Evolutionary conservation across 805 yeast genomes (phyloP).

Genomic region (Zygosaccharomyces bisporus): DNA sequence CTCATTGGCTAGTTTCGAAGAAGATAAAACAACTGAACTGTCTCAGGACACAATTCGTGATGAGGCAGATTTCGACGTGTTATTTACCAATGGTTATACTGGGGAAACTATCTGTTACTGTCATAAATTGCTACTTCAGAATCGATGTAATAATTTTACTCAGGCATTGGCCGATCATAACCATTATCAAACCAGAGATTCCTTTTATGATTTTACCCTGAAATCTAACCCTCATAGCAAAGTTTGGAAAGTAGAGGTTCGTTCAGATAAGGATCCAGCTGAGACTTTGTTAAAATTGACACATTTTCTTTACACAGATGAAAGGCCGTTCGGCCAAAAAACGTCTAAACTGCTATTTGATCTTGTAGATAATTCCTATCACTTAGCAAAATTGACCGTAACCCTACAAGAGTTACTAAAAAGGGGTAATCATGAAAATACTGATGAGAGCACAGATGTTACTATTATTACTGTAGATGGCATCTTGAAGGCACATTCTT

Average conservation of each 20-base stretch:
- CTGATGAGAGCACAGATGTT: constrained; percentile 39
- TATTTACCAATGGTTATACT: constrained; percentile 15
- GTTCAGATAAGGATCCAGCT: neutral
- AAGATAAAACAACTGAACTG: neutral
- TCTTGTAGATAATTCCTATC: constrained; percentile 22
- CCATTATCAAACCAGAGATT: constrained; percentile 9
- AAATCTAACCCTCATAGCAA: neutral
- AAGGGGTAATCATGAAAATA: neutral
- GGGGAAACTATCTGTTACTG: constrained; percentile 17
- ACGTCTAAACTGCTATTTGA: constrained; percentile 14
- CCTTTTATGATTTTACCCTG: constrained; percentile 2
- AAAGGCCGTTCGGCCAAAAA: constrained; percentile 16
- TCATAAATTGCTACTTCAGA: constrained; percentile 24
- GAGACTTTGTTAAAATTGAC: constrained; percentile 13
- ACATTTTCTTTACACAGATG: constrained; percentile 29
- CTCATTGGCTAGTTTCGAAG: constrained; percentile 3
- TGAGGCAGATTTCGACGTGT: constrained; percentile 16
- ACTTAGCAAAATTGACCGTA: constrained; percentile 15
- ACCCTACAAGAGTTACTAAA: constrained; percentile 8
- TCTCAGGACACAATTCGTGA: neutral
- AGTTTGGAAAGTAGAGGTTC: constrained; percentile 8
- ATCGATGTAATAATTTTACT: constrained; percentile 18
- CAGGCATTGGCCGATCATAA: constrained; percentile 7
- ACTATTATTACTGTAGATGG: constrained; percentile 47
- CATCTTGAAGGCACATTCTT: constrained; percentile 44